Evolutionary conservation across 2,329 filamentous ascomycete species (phyloP).

Genomic region (Pleomassaria siparia): DNA sequence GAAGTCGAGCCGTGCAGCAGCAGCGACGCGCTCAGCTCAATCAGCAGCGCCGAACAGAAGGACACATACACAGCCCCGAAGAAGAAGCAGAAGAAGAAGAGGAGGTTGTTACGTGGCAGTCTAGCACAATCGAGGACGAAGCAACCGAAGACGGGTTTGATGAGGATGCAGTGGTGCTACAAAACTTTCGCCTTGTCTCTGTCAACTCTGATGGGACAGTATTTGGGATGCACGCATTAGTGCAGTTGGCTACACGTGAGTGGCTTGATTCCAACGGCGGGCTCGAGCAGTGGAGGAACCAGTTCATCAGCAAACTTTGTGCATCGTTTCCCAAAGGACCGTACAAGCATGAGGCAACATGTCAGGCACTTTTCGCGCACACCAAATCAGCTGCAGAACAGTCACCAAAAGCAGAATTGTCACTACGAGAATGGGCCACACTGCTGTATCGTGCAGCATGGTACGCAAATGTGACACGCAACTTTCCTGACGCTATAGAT

Average conservation of each 20-base stretch:
- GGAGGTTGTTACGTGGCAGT: slow-evolving; percentile 22
- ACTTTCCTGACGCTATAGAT: background rate
- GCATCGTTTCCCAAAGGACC: slow-evolving; percentile 1
- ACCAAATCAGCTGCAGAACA: slow-evolving; percentile 10
- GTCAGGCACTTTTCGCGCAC: slow-evolving; percentile 32
- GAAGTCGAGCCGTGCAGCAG: background rate
- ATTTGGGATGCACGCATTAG: slow-evolving; percentile 46
- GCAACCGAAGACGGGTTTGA: slow-evolving; percentile 14
- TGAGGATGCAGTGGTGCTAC: slow-evolving; percentile 38
- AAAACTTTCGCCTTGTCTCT: slow-evolving; percentile 42
- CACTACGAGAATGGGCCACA: slow-evolving; percentile 2
- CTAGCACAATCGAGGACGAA: slow-evolving; percentile 6
- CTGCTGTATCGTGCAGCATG: slow-evolving; percentile 6
- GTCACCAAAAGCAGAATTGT: background rate
- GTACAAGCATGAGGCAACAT: slow-evolving; percentile 23
- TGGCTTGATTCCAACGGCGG: slow-evolving; percentile 6
- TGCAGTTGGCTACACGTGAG: slow-evolving; percentile 2
- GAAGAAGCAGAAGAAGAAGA: no score
- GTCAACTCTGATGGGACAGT: slow-evolving; percentile 15
- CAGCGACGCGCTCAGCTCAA: background rate
- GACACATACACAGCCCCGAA: background rate
- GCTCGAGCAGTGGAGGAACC: background rate
- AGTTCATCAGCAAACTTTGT: background rate
- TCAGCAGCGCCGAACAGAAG: slow-evolving; percentile 1
- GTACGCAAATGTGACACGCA: slow-evolving; percentile 3